These are phyloP conservation scores for Hysterium pulicare DNA, from an alignment of 2,329 filamentous ascomycete genomes.

Conservation along the genomic window DNA sequence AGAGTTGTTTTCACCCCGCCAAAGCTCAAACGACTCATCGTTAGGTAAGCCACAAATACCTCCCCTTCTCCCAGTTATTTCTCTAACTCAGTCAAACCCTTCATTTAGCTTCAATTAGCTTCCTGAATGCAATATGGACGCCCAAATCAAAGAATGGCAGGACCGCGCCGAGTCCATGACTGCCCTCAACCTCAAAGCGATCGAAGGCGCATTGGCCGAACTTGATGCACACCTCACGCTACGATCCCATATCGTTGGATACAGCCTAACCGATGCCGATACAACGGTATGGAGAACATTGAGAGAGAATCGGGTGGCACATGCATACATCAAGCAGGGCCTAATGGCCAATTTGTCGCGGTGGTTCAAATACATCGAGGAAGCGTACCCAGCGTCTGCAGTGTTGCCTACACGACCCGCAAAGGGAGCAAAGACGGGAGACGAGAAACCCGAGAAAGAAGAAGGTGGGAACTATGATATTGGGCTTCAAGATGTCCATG, in stretches of 20 bases:
- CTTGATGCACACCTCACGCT: slow-evolving; percentile 86
- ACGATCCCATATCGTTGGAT: slow-evolving; percentile 80
- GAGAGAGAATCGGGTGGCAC: slow-evolving; percentile 78
- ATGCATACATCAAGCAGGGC: slow-evolving; percentile 76
- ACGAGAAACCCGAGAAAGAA: slow-evolving; percentile 66
- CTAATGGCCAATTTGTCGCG: slow-evolving; percentile 72
- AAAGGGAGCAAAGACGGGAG: slow-evolving; percentile 42
- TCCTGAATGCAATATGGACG: slow-evolving; percentile 35
- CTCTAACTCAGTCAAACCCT: too few species aligned
- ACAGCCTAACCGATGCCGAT: slow-evolving; percentile 73
- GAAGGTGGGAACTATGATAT: slow-evolving; percentile 87
- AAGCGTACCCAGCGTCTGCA: slow-evolving; percentile 73
- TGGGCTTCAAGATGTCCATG: slow-evolving; percentile 75
- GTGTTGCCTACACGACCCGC: slow-evolving; percentile 57
- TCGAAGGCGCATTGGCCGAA: slow-evolving; percentile 69
- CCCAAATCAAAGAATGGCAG: slow-evolving; percentile 54
- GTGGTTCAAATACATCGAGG: slow-evolving; percentile 86
- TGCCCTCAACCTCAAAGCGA: slow-evolving; percentile 73
- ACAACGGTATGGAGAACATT: slow-evolving; percentile 79
- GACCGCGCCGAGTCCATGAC: slow-evolving; percentile 51
- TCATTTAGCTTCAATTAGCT: too few species aligned
- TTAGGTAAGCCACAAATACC: too few species aligned
- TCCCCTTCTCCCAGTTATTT: too few species aligned
- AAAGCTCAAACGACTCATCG: too few species aligned
- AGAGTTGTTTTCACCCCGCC: too few species aligned